These are phyloP conservation scores for Neodidymelliopsis sp. DNA, from an alignment of 2,329 filamentous ascomycete genomes.

Conservation along the genomic window DNA sequence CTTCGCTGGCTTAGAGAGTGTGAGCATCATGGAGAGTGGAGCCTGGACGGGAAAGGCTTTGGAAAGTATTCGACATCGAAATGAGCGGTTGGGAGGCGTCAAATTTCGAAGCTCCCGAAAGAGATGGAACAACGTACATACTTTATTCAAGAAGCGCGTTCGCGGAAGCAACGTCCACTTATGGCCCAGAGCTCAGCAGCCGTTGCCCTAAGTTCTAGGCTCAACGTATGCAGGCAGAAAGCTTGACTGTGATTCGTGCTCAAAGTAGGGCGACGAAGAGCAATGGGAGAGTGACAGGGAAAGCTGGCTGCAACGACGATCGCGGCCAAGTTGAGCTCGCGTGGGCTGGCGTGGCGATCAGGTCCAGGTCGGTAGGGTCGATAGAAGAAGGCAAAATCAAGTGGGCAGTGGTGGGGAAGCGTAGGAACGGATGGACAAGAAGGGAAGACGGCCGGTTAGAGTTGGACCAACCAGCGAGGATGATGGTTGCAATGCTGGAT, in stretches of 20 bases:
- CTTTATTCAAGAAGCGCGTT: slow-evolving; percentile 46
- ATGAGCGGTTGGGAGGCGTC: slow-evolving; percentile 40
- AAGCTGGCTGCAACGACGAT: slow-evolving; percentile 45
- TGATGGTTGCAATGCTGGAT: slow-evolving; percentile 40
- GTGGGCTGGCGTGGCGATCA: slow-evolving; percentile 46
- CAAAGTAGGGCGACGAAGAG: slow-evolving; percentile 42
- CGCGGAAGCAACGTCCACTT: slow-evolving; percentile 46
- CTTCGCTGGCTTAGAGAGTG: slow-evolving; percentile 57
- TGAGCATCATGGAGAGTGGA: slow-evolving; percentile 57
- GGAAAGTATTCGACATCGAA: slow-evolving; percentile 43
- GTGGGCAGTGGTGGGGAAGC: slow-evolving; percentile 42
- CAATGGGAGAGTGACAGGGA: slow-evolving; percentile 38
- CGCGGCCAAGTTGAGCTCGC: slow-evolving; percentile 46
- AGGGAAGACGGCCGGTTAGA: slow-evolving; percentile 45
- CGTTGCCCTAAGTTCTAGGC: slow-evolving; percentile 44
- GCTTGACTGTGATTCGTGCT: slow-evolving; percentile 46
- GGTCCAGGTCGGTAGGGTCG: slow-evolving; percentile 36
- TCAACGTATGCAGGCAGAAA: slow-evolving; percentile 45
- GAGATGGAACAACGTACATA: slow-evolving; percentile 48
- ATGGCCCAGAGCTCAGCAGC: slow-evolving; percentile 44
- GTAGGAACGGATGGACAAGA: slow-evolving; percentile 47
- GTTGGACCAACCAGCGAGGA: slow-evolving; percentile 45
- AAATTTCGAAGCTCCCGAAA: slow-evolving; percentile 41
- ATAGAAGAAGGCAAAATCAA: slow-evolving; percentile 37
- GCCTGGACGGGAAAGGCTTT: slow-evolving; percentile 25